phyloP scores from a whole-genome alignment of 1,139 yeast genomes.

The Saccharomyces hybrid region DNA sequence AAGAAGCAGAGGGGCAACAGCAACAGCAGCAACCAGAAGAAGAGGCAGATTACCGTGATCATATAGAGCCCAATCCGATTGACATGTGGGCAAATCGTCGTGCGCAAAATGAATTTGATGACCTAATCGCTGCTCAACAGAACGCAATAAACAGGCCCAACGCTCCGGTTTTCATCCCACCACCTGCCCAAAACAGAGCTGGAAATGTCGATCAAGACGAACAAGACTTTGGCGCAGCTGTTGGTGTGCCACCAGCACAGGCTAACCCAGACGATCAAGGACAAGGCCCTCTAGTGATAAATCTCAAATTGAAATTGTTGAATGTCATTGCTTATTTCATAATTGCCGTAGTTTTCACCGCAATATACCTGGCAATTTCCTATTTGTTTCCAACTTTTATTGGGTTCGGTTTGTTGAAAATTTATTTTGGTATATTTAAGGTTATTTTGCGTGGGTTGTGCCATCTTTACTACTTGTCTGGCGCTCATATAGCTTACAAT shows the following conservation, averaged over 20 bases:
- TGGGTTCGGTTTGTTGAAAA: slow-evolving; percentile 34
- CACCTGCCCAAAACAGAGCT: slow-evolving; percentile 2
- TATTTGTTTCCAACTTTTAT: slow-evolving; percentile 51
- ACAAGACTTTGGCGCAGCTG: background rate
- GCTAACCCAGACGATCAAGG: slow-evolving; percentile 13
- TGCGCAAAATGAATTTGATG: slow-evolving; percentile 19
- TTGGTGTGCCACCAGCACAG: slow-evolving; percentile 3
- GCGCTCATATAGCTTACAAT: slow-evolving; percentile 2
- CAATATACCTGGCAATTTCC: slow-evolving; percentile 39
- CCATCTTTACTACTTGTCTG: slow-evolving; percentile 1
- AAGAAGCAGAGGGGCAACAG: slow-evolving; percentile 15
- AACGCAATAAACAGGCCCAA: slow-evolving; percentile 7
- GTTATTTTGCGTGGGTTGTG: slow-evolving; percentile 14
- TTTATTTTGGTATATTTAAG: slow-evolving; percentile 12
- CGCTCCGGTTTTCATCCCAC: slow-evolving; percentile 5
- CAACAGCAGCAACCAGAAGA: slow-evolving; percentile 7
- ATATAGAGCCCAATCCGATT: slow-evolving; percentile 12
- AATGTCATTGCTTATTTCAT: slow-evolving; percentile 24
- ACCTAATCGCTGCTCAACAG: slow-evolving; percentile 12
- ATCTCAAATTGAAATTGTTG: slow-evolving; percentile 20
- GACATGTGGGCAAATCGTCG: slow-evolving; percentile 9
- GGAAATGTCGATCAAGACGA: slow-evolving; percentile 3
- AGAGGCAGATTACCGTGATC: slow-evolving; percentile 11
- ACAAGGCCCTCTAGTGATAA: slow-evolving; percentile 21
- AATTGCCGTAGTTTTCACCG: slow-evolving; percentile 39